Evolutionary conservation across 169 alveolate genomes (phyloP), one percentile per base, ranked within the genome.

Genomic region (Ichthyophthirius multifiliis): DNA sequence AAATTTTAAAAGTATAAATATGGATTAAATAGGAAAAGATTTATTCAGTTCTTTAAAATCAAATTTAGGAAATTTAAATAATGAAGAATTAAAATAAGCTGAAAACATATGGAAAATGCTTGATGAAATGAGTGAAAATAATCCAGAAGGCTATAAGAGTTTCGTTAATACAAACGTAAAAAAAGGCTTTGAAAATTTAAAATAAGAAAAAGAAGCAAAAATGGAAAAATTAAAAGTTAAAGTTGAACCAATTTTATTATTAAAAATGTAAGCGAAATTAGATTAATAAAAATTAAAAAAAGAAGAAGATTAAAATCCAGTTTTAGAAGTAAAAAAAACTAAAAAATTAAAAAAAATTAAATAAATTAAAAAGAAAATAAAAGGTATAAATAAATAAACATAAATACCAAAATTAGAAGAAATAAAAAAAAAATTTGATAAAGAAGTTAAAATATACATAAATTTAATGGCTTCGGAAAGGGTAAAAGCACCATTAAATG

Each of bases 261-360:
- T 55, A 1, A 55, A 55, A 27, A 55, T 55, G 71, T 6, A 55
- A 55, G 71, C 71, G 12, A 55, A 34, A 27, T 39, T 55, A 0
- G 23, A 55, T 27, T 55, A 34, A 0, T 55, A 27, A 13, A 55
- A 55, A 23, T 18, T 55, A 27, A 20, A 55, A n/a, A 55, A 55
- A 23, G 71, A 55, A 55, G 71, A 55, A 7, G 43, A n/a, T n/a
- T n/a, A n/a, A n/a, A n/a, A 55, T 55, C 71, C 71, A 27, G 43
- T 55, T 55, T 55, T 27, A 12, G 34, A 55, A 55, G 71, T 55
- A 55, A 20, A 55, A n/a, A n/a, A n/a, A n/a, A n/a, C n/a, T n/a
- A n/a, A n/a, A n/a, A n/a, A n/a, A n/a, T n/a, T n/a, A n/a, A n/a
- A n/a, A n/a, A n/a, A n/a, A n/a, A n/a, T n/a, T n/a, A n/a, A n/a